Base-by-base conservation (phyloP, 2,329 filamentous ascomycete species). In the Didymella pomorum region DNA sequence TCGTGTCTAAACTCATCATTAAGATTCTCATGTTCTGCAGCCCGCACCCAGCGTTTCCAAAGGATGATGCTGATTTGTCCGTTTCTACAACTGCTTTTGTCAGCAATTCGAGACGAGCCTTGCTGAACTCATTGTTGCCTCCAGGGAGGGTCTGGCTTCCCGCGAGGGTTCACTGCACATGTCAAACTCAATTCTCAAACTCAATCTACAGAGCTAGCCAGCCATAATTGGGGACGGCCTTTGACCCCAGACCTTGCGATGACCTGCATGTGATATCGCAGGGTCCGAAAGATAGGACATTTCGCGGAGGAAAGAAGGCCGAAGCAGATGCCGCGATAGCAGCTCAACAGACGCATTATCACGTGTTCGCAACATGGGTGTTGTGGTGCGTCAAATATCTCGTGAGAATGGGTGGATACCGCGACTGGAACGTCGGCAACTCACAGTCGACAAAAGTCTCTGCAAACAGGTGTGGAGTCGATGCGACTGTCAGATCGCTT, bases 401-500 rank as follows among this genome's bases (percentile, higher is more conserved):
- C 33, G 21, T 29, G 41, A 58, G 43, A 47, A 1, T n/a, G 18
- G 41, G 56, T 58, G 56, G 56, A 23, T 45, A 46, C 56, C 26
- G 31, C 10, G 31, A 53, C 33, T 54, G 56, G 43, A 35, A 48
- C 31, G 52, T 58, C 58, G 58, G 58, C 58, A 58, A 55, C 42
- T 44, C 37, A 55, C 54, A 58, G 51, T 45, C 29, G 48, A 52
- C 12, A 28, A 43, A 55, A 56, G 51, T 56, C 44, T 56, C 51
- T 54, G 47, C 58, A 44, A 47, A 54, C 43, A 18, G 46, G 35
- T 58, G 55, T 53, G 51, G 50, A 31, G 56, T 53, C 49, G 29
- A 29, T 48, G 16, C 37, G 42, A 44, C 49, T 47, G 52, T 61
- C 58, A 58, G 58, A 48, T 58, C 54, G 50, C 41, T 25, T 48